A percentile compares a stretch with the other conserved stretches of the same genome.
Evolutionary conservation across 352 stramenopile species (phyloP).

Genomic region (Detonula confervacea): DNA sequence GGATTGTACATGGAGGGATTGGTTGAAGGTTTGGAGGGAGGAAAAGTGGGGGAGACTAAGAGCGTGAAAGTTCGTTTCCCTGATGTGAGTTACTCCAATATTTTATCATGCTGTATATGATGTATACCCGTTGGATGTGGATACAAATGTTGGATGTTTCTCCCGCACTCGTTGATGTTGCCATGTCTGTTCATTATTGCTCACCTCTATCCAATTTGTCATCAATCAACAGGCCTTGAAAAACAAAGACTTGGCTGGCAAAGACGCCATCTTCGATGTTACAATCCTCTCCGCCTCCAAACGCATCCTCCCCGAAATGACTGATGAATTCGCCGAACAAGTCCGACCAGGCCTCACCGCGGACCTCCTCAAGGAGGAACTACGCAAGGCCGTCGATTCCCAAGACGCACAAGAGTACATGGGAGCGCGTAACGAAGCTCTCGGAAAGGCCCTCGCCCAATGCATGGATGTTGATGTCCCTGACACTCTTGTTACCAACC

Average conservation of each 20-base stretch:
- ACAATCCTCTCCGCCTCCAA: conserved; percentile 75
- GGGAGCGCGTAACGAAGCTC: conserved; percentile 75
- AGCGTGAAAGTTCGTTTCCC: conserved; percentile 80
- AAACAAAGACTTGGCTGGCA: conserved; percentile 84
- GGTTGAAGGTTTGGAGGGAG: conserved; percentile 78
- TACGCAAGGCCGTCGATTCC: conserved; percentile 83
- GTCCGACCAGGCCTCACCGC: conserved; percentile 83
- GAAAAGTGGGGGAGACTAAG: conserved; percentile 75
- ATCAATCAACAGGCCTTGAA: conserved; percentile 60
- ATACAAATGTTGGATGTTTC: too few species aligned
- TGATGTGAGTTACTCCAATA: too few species aligned
- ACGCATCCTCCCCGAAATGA: conserved; percentile 81
- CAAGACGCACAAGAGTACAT: conserved; percentile 84
- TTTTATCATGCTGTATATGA: too few species aligned
- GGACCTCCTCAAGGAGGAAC: conserved; percentile 77
- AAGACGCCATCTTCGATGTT: conserved; percentile 87
- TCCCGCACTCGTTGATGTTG: too few species aligned
- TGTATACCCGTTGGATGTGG: too few species aligned
- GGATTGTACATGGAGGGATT: conserved; percentile 84
- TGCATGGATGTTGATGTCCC: conserved; percentile 84
- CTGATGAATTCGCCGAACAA: conserved; percentile 85
- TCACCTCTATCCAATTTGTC: neutral
- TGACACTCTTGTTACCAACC: conserved; percentile 86
- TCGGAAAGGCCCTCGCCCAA: conserved; percentile 77
- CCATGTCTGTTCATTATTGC: too few species aligned